Evolutionary conservation across 345 rosid species (phyloP).

Genomic region (Firmiana major): DNA sequence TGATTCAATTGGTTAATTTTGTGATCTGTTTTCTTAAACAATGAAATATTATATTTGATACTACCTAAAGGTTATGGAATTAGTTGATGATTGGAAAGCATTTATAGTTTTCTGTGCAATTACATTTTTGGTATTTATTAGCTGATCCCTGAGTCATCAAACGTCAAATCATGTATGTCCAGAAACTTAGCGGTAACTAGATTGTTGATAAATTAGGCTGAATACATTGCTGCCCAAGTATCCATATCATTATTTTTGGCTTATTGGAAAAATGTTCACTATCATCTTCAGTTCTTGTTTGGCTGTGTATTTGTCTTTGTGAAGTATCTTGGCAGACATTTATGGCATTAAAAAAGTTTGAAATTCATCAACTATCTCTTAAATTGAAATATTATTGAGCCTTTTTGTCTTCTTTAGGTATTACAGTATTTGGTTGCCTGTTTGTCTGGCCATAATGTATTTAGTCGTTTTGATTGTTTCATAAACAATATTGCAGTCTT

Average conservation of each 20-base stretch:
- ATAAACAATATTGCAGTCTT: neutral
- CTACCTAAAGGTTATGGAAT: neutral
- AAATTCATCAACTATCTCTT: neutral
- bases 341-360: neutral
- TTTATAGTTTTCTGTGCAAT: neutral
- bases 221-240: neutral
- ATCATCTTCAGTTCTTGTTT: neutral
- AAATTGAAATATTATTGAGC: neutral
- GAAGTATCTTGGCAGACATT: neutral
- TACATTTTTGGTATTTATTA: neutral
- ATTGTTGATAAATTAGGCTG: neutral
- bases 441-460: too few relatives aligned
- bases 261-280: neutral
- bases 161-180: neutral
- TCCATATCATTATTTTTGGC: neutral
- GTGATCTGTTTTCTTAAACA: neutral
- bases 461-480: neutral
- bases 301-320: neutral
- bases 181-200: neutral
- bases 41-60: neutral
- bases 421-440: neutral
- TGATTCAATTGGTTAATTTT: neutral
- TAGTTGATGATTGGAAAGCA: neutral
- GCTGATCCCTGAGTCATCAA: neutral
- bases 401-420: neutral